Base-by-base conservation (phyloP, 257 asterid genomes). In the Solanum chmielewskii region DNA sequence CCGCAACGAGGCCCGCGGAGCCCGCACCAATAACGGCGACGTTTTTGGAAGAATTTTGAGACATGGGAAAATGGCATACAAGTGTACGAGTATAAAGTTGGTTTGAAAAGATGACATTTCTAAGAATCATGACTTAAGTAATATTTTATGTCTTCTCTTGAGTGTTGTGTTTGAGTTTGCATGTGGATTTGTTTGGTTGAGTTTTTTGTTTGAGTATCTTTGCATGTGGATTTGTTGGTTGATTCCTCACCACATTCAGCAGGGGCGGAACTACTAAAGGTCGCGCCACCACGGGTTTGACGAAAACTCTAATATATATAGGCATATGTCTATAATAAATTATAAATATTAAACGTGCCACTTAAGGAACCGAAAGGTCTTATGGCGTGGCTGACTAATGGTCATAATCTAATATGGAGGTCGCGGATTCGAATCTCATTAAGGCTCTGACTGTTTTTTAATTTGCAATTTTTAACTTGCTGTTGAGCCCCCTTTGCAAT, bases 11-110 rank as follows among this genome's bases (percentile, higher is more conserved):
- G n/a, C 98, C 99, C 62, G 98, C 97, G 14, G 98, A 98, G 1
- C 99, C 99, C 80, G 98, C 99, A 14, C 98, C 98, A 88, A 97
- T 94, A 83, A 95, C 98, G 90, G 98, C 99, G 88, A 94, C 98
- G 87, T 87, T 92, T 89, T 91, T 88, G 86, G 93, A 86, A 45
- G 91, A 45, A 25, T 83, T 68, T 25, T 91, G 69, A 41, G 92
- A 90, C 92, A 89, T 86, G 39, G 89, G 90, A 74, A 86, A 66
- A 66, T 62, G 84, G 85, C 75, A 90, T 74, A 88, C 91, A 66
- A 91, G 84, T 14, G 75, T 76, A 49, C 96, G 92, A 93, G 33
- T 41, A 41, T 41, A n/a, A 44, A 5, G 9, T 25, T 78, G 62
- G 3, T 45, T 8, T 45, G 39, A 80, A 9, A 42, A 10, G 85